phyloP scores from a whole-genome alignment of 805 yeast species.

The Yamadazyma sp. region DNA sequence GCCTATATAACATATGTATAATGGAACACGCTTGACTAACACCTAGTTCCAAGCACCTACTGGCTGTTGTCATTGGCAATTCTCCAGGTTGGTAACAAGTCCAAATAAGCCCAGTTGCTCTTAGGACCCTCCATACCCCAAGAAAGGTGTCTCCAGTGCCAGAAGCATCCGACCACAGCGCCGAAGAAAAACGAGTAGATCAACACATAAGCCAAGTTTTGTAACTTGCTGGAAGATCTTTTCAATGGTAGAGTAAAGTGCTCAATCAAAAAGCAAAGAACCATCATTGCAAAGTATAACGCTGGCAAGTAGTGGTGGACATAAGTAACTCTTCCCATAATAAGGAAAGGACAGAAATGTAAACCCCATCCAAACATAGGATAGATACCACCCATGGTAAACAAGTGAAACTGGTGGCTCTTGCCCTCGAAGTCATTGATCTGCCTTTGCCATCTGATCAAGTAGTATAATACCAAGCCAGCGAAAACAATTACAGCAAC shows the following conservation, averaged over 20 bases:
- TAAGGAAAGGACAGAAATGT: conserved; percentile 83
- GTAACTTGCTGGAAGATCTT: conserved; percentile 13
- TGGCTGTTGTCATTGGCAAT: conserved; percentile 38
- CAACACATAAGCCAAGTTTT: conserved; percentile 22
- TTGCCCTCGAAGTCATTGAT: conserved; percentile 48
- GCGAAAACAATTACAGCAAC: conserved; percentile 57
- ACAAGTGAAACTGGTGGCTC: conserved; percentile 47
- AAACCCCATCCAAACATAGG: conserved; percentile 91
- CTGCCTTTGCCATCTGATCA: conserved; percentile 72
- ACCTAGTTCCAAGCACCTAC: too few relatives aligned
- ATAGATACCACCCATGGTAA: conserved; percentile 70
- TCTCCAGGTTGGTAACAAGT: conserved; percentile 42
- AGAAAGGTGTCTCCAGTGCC: conserved; percentile 42
- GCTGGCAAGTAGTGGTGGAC: conserved; percentile 97
- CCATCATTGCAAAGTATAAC: conserved; percentile 85
- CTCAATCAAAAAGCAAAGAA: conserved; percentile 63
- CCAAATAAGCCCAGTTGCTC: conserved; percentile 38
- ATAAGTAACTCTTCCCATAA: conserved; percentile 96
- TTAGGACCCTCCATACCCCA: conserved; percentile 48
- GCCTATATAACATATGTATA: too few relatives aligned
- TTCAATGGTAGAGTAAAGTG: conserved; percentile 30
- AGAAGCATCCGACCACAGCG: conserved; percentile 38
- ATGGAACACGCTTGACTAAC: too few relatives aligned
- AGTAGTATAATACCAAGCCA: conserved; percentile 41
- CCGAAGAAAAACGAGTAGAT: conserved; percentile 30